Base-by-base conservation (phyloP, 805 yeast species). In the Candida hispaniensis region DNA sequence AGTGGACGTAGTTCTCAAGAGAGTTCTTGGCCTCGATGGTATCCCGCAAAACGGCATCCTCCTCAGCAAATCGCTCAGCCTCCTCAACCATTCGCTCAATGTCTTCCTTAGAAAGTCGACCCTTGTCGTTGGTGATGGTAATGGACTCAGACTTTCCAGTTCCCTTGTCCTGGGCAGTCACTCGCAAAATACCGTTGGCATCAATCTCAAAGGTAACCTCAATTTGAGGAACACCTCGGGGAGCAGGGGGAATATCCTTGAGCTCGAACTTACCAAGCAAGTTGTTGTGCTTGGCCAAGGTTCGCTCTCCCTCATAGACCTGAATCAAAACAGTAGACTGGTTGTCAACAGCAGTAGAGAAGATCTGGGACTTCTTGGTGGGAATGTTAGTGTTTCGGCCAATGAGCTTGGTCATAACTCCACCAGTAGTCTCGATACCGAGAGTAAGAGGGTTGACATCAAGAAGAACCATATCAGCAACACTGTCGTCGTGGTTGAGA, bases 51-150 rank as follows among this genome's bases (percentile, higher is more conserved):
- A 71, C 75, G 48, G 75, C 77, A 63, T 88, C 97, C 61, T 85
- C 93, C 51, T 80, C 83, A 47, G 93, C 94, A 53, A 65, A 88
- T 65, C 80, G 79, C 63, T 85, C 97, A 50, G 96, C 96, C 57
- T 88, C 97, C 55, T 75, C 91, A 45, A 88, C 94, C 95, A 88
- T 88, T 65, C 88, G 82, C 52, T 88, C 96, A 52, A 88, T 86
- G 45, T 85, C 94, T 44, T 86, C 95, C 66, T 82, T 79, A 15
- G 88, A 70, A 54, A 85, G 71, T 69, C 96, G 80, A 53, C 94
- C 94, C 68, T 82, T 82, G 62, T 85, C 95, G 54, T 85, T 85
- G 51, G 83, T 79, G 57, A 85, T 85, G 39, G 94, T 82, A 55
- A 85, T 80, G 51, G 88, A 77, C 61, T 86, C 83, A 40, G 80